phyloP scores from a whole-genome alignment of 352 stramenopile genomes.

The Globisporangium alternatum region DNA sequence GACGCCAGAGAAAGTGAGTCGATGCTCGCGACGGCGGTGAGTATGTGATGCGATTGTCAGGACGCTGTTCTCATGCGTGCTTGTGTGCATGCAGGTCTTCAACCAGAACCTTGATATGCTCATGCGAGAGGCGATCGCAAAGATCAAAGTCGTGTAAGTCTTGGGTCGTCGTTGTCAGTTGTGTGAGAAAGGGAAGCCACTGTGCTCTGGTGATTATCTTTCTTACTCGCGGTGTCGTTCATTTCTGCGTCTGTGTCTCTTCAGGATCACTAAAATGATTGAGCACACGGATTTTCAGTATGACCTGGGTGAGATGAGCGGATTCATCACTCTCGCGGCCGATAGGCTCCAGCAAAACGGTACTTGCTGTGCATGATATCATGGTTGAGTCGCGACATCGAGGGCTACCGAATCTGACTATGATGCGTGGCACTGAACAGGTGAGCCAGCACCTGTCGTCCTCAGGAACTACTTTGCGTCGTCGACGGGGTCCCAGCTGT shows the following conservation, averaged over 20 bases:
- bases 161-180: neutral
- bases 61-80: neutral
- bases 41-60: neutral
- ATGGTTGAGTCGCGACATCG: neutral
- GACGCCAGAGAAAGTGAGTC: conserved; percentile 29
- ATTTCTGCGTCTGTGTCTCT: neutral
- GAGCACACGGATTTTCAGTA: conserved; percentile 26
- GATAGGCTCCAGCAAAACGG: conserved; percentile 47
- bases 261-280: conserved; percentile 49
- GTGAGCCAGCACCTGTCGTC: conserved; percentile 28
- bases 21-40: neutral
- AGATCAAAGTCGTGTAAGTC: conserved; percentile 57
- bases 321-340: conserved; percentile 39
- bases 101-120: conserved; percentile 55
- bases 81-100: conserved; percentile 30
- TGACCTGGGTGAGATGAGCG: conserved; percentile 42
- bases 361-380: conserved; percentile 12
- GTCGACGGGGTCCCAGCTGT: conserved; percentile 35
- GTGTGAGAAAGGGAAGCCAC: neutral
- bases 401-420: neutral
- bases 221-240: neutral
- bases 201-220: neutral
- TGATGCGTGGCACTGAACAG: conserved; percentile 18
- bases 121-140: conserved; percentile 42
- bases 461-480: conserved; percentile 58